Evolutionary conservation across 2,329 filamentous ascomycete genomes (phyloP), one percentile per base, ranked within the genome.

Genomic region (Colletotrichum sp.): DNA sequence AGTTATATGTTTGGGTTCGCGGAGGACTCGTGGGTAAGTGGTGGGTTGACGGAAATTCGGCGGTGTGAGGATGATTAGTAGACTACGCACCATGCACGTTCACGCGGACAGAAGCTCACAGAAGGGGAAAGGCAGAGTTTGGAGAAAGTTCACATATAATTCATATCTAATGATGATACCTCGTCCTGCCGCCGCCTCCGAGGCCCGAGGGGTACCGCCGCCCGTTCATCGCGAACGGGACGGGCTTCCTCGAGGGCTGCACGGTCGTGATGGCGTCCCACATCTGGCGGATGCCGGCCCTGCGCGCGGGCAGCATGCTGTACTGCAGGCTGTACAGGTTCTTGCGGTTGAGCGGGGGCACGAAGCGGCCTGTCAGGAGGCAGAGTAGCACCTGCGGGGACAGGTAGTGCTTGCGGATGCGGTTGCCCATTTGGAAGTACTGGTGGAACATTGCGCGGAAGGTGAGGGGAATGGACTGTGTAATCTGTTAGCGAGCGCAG

Each of bases 271-370:
- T 86, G 52, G 91, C 90, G 59, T 90, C 88, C 97, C 98, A 99
- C 83, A 99, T 93, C 82, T 98, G 96, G 80, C 91, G 89, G 73
- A 99, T 94, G 3, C 93, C 93, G 1, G 95, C 94, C 60, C 98
- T 89, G 70, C 91, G 91, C 9, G 95, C 94, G 0, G 98, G 98
- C 55, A 99, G 89, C 95, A 99, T 99, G 86, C 95, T 98, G 85
- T 99, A 99, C 86, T 99, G 97, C 81, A 99, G 88, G 79, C 95
- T 98, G 85, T 99, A 99, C 67, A 99, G 89, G 82, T 97, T 98
- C 82, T 96, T 96, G 68, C 98, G 92, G 83, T 98, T 96, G 65
- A 99, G 98, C 0, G 98, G 96, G 14, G 96, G 97, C 3, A 99
- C 96, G 79, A 98, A 98, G 77, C 94, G 95, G 74, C 97, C 97